phyloP scores from a whole-genome alignment of 768 basidiomycete genomes.

The Vararia minispora region DNA sequence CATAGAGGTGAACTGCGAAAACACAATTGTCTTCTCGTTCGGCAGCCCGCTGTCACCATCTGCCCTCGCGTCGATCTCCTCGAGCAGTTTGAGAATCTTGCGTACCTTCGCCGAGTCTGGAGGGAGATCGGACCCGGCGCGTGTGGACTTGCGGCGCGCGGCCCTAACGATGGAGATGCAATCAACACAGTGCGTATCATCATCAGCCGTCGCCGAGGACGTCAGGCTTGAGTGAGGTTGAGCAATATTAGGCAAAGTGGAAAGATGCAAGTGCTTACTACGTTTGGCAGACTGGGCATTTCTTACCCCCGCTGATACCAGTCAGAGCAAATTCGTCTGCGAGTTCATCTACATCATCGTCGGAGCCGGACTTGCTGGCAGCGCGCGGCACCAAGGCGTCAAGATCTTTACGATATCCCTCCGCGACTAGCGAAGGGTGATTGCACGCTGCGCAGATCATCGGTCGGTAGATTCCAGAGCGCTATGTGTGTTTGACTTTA shows the following conservation, averaged over 20 bases:
- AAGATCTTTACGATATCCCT: constrained; percentile 60
- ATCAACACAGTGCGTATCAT: constrained; percentile 41
- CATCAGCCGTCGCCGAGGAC: constrained; percentile 26
- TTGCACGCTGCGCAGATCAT: constrained; percentile 57
- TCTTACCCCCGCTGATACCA: constrained; percentile 43
- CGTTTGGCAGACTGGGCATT: constrained; percentile 70
- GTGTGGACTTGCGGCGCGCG: constrained; percentile 29
- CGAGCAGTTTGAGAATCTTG: constrained; percentile 66
- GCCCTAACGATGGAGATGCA: constrained; percentile 47
- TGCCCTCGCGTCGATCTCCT: constrained; percentile 47
- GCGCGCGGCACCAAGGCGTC: constrained; percentile 66
- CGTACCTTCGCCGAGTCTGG: constrained; percentile 81
- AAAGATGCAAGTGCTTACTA: constrained; percentile 35
- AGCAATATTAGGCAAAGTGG: background rate
- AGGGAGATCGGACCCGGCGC: constrained; percentile 30
- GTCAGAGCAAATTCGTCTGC: constrained; percentile 62
- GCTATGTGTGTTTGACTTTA: constrained; percentile 20
- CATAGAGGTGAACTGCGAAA: constrained; percentile 88
- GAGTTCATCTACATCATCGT: constrained; percentile 62
- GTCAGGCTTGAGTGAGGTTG: constrained; percentile 23
- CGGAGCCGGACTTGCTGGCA: constrained; percentile 39
- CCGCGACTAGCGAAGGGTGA: constrained; percentile 74
- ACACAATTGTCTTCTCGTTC: constrained; percentile 88
- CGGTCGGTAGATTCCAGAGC: background rate
- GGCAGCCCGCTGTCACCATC: constrained; percentile 22